Conservation (phyloP, 129 eudicot species). For the Pulicaria dysenterica region DNA sequence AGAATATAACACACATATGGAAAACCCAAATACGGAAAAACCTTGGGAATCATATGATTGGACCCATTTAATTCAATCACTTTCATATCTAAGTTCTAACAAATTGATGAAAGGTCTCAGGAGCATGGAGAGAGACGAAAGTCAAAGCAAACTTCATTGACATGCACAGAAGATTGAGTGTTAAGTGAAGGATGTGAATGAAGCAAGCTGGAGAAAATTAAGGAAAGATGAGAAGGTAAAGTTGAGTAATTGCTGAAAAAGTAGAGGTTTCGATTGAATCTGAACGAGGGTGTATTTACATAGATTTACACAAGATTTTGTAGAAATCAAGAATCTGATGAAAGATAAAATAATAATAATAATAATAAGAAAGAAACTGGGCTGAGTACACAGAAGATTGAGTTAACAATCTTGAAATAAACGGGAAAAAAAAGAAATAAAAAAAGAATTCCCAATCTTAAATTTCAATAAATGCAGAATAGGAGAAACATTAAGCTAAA, state of each 20-base stretch:
- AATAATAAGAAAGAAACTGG: no score
- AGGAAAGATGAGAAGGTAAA: slow-evolving; percentile 4
- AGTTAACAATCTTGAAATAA: no score
- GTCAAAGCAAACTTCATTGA: slow-evolving; percentile 2
- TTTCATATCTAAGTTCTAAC: slow-evolving; percentile 27
- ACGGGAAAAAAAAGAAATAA: no score
- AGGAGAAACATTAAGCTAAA: background rate
- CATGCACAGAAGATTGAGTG: slow-evolving; percentile 16
- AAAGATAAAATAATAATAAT: background rate
- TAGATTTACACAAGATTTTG: slow-evolving; percentile 19
- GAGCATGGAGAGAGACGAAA: background rate
- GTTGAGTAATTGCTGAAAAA: background rate
- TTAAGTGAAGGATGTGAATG: slow-evolving; percentile 24
- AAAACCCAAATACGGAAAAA: slow-evolving; percentile 29
- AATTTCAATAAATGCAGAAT: no score
- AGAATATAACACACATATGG: slow-evolving; percentile 17
- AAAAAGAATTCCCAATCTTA: no score
- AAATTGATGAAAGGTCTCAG: slow-evolving; percentile 11
- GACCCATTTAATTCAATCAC: slow-evolving; percentile 38
- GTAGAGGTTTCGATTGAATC: background rate
- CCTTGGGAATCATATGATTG: slow-evolving; percentile 27
- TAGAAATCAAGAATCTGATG: slow-evolving; percentile 11
- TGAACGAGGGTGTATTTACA: slow-evolving; percentile 7
- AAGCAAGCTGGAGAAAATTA: slow-evolving; percentile 1
- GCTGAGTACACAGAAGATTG: no score